These are phyloP conservation scores for Taphrina deformans DNA, from an alignment of 1,139 yeast species.

Conservation along the genomic window DNA sequence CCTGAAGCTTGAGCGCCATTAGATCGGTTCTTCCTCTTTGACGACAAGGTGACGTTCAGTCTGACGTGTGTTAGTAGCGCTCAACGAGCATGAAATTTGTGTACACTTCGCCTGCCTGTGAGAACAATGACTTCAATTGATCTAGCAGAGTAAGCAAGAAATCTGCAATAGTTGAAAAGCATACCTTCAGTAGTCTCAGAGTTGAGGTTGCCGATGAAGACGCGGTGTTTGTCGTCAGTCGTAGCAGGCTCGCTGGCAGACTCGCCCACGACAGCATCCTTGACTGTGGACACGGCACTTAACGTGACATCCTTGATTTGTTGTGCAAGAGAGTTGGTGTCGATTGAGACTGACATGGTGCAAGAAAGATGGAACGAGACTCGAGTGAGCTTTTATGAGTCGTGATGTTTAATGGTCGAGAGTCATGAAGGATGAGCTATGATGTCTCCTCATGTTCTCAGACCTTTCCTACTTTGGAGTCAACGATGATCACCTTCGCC, in stretches of 20 bases:
- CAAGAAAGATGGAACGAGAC: conserved; percentile 3
- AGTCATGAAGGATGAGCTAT: neutral
- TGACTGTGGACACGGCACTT: conserved; percentile 3
- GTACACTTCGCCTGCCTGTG: conserved; percentile 44
- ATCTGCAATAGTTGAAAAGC: neutral
- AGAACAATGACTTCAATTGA: conserved; percentile 17
- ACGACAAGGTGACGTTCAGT: conserved; percentile 38
- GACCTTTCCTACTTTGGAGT: neutral
- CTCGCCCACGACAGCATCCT: conserved; percentile 32
- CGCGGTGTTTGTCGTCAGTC: conserved; percentile 39
- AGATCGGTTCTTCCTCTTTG: conserved; percentile 28
- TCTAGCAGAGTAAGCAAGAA: neutral
- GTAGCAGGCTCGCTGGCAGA: conserved; percentile 36
- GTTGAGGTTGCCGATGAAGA: conserved; percentile 46
- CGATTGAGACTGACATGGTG: conserved; percentile 16
- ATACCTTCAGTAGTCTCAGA: conserved; percentile 42
- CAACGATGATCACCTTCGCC: neutral
- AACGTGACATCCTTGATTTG: conserved; percentile 25
- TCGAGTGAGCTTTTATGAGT: neutral
- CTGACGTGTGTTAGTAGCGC: conserved; percentile 29
- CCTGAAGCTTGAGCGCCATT: conserved; percentile 48
- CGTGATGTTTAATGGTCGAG: neutral
- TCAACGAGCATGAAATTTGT: neutral
- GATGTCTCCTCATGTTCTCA: neutral
- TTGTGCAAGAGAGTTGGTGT: conserved; percentile 20